Percentiles rank a stretch among this genome's conserved stretches.
Conservation (phyloP, 148 eudicot genomes). For the Rhododendron ferrugineum region DNA sequence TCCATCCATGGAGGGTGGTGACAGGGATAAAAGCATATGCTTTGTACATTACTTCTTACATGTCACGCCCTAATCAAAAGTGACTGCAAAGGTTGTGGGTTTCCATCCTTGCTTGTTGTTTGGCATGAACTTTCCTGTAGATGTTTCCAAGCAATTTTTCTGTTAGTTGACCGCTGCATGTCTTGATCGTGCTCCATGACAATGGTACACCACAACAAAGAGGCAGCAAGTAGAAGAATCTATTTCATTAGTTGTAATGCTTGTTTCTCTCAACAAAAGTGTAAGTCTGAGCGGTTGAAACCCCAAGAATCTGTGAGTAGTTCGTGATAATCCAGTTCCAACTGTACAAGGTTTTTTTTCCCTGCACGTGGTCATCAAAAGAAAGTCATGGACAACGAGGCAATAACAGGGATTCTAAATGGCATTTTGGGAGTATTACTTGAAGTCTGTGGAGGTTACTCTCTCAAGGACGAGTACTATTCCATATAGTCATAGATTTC, state of each 20-base stretch:
- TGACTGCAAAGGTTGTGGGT: neutral
- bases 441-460: neutral
- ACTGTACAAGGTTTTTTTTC: neutral
- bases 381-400: neutral
- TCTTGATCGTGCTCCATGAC: neutral
- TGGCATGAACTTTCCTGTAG: neutral
- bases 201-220: neutral
- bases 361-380: neutral
- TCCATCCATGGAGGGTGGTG: neutral
- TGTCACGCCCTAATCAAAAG: neutral
- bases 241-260: neutral
- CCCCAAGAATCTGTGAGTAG: neutral
- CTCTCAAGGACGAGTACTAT: neutral
- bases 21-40: neutral
- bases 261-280: neutral
- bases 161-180: neutral
- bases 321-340: neutral
- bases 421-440: neutral
- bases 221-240: neutral
- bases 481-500: neutral
- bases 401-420: neutral
- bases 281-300: neutral
- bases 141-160: neutral
- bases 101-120: neutral
- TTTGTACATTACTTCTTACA: neutral